phyloP scores from a whole-genome alignment of 176 grass and related monocot genomes.

The Oryza glumipatula region DNA sequence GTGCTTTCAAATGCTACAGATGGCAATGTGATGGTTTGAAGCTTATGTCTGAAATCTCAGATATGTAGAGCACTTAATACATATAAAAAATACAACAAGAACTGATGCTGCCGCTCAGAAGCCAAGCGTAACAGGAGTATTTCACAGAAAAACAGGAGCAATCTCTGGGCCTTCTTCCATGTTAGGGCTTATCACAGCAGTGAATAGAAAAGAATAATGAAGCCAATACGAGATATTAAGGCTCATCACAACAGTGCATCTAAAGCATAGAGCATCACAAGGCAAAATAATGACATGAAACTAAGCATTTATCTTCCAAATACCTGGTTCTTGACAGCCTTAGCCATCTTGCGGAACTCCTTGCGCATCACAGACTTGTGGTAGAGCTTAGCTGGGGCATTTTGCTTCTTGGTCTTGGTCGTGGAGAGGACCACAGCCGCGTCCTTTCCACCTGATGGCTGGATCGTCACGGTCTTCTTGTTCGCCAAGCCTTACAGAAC shows the following conservation, averaged over 20 bases:
- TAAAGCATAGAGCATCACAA: neutral
- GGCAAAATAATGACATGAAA: neutral
- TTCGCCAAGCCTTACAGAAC: slow-evolving; percentile 59
- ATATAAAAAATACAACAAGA: neutral
- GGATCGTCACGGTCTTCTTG: slow-evolving; percentile 62
- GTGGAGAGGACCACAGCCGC: slow-evolving; percentile 44
- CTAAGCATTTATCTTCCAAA: neutral
- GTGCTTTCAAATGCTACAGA: neutral
- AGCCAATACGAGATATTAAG: neutral
- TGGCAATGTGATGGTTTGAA: neutral
- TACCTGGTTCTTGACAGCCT: slow-evolving; percentile 80
- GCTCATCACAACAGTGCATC: neutral
- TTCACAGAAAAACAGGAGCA: slow-evolving; percentile 55
- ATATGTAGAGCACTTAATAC: neutral
- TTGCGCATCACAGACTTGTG: slow-evolving; percentile 74
- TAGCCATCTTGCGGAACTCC: slow-evolving; percentile 74
- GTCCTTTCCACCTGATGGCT: slow-evolving; percentile 56
- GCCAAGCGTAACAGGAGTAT: slow-evolving; percentile 48
- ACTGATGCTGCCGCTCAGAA: neutral
- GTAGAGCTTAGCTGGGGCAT: slow-evolving; percentile 39
- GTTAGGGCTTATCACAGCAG: neutral
- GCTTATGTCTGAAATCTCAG: neutral
- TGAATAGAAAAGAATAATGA: neutral
- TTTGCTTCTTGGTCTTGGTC: slow-evolving; percentile 70
- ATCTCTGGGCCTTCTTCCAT: neutral